Base-by-base conservation (phyloP, 148 eudicot species). In the Spergularia marina region DNA sequence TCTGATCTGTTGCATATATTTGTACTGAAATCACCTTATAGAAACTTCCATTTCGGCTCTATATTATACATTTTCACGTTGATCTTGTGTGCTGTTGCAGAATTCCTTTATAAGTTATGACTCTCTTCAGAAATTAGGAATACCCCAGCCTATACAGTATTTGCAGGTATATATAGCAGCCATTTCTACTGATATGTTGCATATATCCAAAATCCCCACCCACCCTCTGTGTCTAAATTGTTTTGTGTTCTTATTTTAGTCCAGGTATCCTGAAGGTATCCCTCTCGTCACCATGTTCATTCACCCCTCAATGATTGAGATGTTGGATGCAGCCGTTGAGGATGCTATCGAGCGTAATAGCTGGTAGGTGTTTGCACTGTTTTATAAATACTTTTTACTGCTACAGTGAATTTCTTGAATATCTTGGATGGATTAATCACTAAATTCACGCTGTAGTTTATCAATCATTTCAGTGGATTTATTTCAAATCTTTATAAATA, bases 261-360 rank as follows among this genome's bases (percentile, higher is more conserved):
- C 99, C 78, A 92, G 97, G 76, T 92, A 88, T 86, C 94, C 96
- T 79, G 96, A 92, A 63, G 98, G 99, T 72, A 86, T 89, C 74
- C 88, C 99, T 81, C 73, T 95, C 81, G 88, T 70, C 53, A 83
- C 90, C 65, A 76, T 86, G 76, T 95, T 95, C 79, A 89, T 87
- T 79, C 99, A 92, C 82, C 86, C 92, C 71, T 95, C 99, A 53
- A 85, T 83, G 72, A 82, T 87, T 83, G 99, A 91, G 79, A 95
- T 95, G 91, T 72, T 92, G 82, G 96, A 95, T 89, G 90, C 92
- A 74, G 83, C 97, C 53, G 82, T 86, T 10, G 99, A 95, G 80
- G 99, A 95, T 85, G 92, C 92, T 61, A 83, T 95, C 69, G 99
- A 95, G 74, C 88, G 94, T 68, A 82, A 80, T 85, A 92, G 99